These are phyloP conservation scores for Umbilicus rupestris DNA, from an alignment of 164 flowering plant species.

Conservation along the genomic window DNA sequence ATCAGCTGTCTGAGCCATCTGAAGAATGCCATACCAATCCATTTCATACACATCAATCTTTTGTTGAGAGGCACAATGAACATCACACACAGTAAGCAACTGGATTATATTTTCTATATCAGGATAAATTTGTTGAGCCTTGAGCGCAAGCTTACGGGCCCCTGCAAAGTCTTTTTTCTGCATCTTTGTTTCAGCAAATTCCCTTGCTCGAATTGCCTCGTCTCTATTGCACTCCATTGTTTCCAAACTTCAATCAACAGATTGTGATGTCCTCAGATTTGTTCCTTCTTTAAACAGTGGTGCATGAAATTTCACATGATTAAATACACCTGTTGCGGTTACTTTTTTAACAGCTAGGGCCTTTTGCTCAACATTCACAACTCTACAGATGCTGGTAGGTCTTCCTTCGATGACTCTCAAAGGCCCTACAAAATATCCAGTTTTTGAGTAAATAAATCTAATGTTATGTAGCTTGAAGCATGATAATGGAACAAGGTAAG, in stretches of 20 bases:
- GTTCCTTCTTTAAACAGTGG: not conserved
- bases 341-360: not conserved
- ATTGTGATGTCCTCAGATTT: not conserved
- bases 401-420: not conserved
- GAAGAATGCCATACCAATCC: constrained; percentile 81
- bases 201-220: constrained; percentile 5
- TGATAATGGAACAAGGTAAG: not conserved
- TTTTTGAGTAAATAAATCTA: not conserved
- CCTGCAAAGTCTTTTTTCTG: constrained; percentile 26
- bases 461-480: not conserved
- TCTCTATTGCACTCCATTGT: constrained; percentile 9
- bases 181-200: constrained; percentile 9
- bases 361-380: not conserved
- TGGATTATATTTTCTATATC: constrained; percentile 53
- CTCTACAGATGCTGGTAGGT: not conserved
- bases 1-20: constrained; percentile 51
- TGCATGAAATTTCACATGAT: not conserved
- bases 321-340: not conserved
- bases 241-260: not conserved
- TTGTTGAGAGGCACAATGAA: constrained; percentile 58
- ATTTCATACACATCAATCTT: constrained; percentile 36
- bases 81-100: constrained; percentile 66
- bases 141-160: constrained; percentile 45
- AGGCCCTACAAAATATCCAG: not conserved
- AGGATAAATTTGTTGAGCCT: constrained; percentile 58